A percentile compares a stretch with the other conserved stretches of the same genome.
Conservation (phyloP, 495 filamentous ascomycete genomes). For the Penicillium turbatum region DNA sequence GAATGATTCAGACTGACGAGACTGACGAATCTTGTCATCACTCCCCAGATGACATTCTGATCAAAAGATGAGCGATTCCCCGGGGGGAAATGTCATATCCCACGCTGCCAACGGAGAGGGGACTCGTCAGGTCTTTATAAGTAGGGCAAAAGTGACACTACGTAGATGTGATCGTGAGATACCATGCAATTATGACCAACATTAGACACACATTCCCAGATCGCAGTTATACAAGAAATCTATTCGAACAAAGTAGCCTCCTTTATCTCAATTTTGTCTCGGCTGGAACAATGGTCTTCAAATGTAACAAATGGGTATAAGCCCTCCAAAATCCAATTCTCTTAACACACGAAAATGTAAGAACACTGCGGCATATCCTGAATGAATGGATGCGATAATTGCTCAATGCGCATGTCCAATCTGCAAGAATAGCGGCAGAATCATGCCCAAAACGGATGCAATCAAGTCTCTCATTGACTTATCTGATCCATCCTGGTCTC, state of each 20-base stretch:
- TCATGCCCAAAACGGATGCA: conserved; percentile 81
- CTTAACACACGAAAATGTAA: neutral
- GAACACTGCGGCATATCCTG: neutral
- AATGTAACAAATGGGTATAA: conserved; percentile 7
- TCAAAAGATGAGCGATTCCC: conserved; percentile 18
- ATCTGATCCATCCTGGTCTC: conserved; percentile 39
- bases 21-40: conserved; percentile 40
- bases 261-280: conserved; percentile 1
- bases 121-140: conserved; percentile 11
- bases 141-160: conserved; percentile 28
- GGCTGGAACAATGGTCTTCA: neutral
- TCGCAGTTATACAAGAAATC: conserved; percentile 16
- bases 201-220: conserved; percentile 1
- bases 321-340: neutral
- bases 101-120: neutral
- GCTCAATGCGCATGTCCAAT: conserved; percentile 80
- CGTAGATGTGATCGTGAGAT: conserved; percentile 33
- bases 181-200: conserved; percentile 34
- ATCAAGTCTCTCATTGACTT: conserved; percentile 54
- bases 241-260: conserved; percentile 13
- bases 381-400: conserved; percentile 1
- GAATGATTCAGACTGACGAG: conserved; percentile 36
- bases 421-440: conserved; percentile 83
- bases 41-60: conserved; percentile 12
- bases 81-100: neutral